Evolutionary conservation across 495 filamentous ascomycete genomes (phyloP), one percentile per base, ranked within the genome.

Genomic region (Annulohypoxylon bovei): DNA sequence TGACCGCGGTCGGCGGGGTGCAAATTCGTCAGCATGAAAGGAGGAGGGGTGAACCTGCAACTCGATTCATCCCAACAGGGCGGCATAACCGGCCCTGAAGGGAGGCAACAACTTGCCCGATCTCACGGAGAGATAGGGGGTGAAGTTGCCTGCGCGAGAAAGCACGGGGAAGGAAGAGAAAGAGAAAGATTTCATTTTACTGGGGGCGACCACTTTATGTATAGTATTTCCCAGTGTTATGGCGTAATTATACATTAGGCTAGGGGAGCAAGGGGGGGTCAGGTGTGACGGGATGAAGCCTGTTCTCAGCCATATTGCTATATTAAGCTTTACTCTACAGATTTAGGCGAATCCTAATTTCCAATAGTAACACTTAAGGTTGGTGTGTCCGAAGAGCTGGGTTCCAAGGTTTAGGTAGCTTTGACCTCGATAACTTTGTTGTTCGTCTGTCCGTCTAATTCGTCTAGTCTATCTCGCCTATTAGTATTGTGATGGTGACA

Each of bases 1-100:
- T 72, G 18, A 72, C 70, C 70, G 70, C 25, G 70, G 65, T 27
- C 65, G 25, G 33, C 70, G 70, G 64, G 70, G 68, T 64, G 65
- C 70, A 7, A 4, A 28, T 60, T 46, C 42, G 16, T 33, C 52
- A 39, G 58, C 69, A 72, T 72, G 69, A 60, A 63, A 27, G 20
- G 57, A 71, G 69, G 64, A 67, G 59, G 59, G 4, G 7, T 12
- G n/a, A 5, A 46, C 47, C 58, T 63, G 37, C 69, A 28, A 67
- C 69, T 64, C 69, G 22, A 49, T 40, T 42, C 70, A 72, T 72
- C 70, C 70, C 46, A 5, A 33, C 52, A 32, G 46, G 47, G 54
- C 14, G 64, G 39, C 16, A 37, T 7, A 55, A n/a, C 53, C 44
- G 35, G 28, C 44, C 59, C 35, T 20, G 59, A 50, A 1, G 64